These are phyloP conservation scores for Ophiostoma novo-ulmi DNA, from an alignment of 2,329 filamentous ascomycete genomes.

Conservation along the genomic window DNA sequence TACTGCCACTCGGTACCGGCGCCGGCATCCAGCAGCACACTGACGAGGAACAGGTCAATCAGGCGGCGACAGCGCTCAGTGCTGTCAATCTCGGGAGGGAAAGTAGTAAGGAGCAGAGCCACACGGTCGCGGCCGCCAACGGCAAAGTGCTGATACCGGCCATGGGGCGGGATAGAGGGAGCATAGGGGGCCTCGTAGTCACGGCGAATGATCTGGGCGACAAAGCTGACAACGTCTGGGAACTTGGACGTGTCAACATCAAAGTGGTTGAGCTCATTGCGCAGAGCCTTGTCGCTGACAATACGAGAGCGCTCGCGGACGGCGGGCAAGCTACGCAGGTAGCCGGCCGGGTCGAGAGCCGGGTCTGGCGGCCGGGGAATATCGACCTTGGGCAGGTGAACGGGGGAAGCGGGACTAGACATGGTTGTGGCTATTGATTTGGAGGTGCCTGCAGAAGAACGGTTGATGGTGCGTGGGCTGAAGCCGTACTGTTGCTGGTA, in stretches of 20 bases:
- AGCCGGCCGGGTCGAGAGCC: constrained; percentile 78
- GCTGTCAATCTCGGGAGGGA: constrained; percentile 63
- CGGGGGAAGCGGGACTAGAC: constrained; percentile 35
- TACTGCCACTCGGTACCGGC: constrained; percentile 89
- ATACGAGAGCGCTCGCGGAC: constrained; percentile 74
- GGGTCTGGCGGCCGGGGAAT: constrained; percentile 84
- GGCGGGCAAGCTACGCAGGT: constrained; percentile 82
- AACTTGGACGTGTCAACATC: constrained; percentile 84
- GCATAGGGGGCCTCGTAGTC: constrained; percentile 52
- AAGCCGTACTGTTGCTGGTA: constrained; percentile 34
- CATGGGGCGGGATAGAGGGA: constrained; percentile 72
- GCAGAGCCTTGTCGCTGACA: constrained; percentile 69
- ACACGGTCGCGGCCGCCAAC: constrained; percentile 72
- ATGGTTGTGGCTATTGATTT: constrained; percentile 24
- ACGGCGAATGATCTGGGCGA: constrained; percentile 83
- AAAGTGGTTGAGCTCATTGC: constrained; percentile 77
- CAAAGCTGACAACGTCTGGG: constrained; percentile 74
- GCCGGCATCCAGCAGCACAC: constrained; percentile 63
- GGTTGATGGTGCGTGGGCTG: constrained; percentile 41
- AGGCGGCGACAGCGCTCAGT: constrained; percentile 69
- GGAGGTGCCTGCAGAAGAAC: constrained; percentile 48
- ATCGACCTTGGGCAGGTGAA: constrained; percentile 65
- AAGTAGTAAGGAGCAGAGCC: constrained; percentile 64
- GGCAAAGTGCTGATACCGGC: constrained; percentile 77
- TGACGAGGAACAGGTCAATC: constrained; percentile 60